Conservation (phyloP, 2,329 filamentous ascomycete species). For the Epichloe uncinata region DNA sequence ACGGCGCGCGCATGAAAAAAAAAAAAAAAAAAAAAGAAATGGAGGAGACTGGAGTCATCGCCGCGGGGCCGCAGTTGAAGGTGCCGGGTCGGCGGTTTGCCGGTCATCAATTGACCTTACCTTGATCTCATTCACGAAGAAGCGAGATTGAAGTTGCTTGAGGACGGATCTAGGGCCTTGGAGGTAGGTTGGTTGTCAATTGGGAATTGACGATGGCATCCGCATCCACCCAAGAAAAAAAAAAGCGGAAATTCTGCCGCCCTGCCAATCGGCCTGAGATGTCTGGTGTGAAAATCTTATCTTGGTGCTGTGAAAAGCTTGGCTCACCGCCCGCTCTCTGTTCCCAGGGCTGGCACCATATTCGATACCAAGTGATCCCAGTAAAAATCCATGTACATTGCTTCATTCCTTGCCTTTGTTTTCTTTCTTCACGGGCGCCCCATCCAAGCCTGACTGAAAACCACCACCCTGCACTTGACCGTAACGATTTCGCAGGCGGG, state of each 20-base stretch:
- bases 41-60: background rate
- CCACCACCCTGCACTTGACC: too few relatives aligned
- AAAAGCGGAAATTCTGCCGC: constrained; percentile 7
- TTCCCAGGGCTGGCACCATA: too few relatives aligned
- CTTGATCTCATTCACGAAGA: background rate
- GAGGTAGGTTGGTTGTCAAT: background rate
- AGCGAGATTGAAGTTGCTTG: background rate
- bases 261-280: background rate
- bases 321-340: constrained; percentile 4
- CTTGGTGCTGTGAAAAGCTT: background rate
- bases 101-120: background rate
- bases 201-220: background rate
- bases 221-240: background rate
- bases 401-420: too few relatives aligned
- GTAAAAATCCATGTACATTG: too few relatives aligned
- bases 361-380: background rate
- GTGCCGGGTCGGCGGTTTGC: background rate
- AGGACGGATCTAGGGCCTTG: background rate
- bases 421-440: too few relatives aligned
- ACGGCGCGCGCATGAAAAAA: background rate
- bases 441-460: too few relatives aligned
- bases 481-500: too few relatives aligned
- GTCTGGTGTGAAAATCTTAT: background rate
- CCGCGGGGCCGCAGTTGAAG: background rate
- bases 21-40: background rate